Percentiles rank a stretch among this genome's conserved stretches.
These are phyloP conservation scores for Emericellopsis terricola DNA, from an alignment of 495 filamentous ascomycete genomes.

Conservation along the genomic window DNA sequence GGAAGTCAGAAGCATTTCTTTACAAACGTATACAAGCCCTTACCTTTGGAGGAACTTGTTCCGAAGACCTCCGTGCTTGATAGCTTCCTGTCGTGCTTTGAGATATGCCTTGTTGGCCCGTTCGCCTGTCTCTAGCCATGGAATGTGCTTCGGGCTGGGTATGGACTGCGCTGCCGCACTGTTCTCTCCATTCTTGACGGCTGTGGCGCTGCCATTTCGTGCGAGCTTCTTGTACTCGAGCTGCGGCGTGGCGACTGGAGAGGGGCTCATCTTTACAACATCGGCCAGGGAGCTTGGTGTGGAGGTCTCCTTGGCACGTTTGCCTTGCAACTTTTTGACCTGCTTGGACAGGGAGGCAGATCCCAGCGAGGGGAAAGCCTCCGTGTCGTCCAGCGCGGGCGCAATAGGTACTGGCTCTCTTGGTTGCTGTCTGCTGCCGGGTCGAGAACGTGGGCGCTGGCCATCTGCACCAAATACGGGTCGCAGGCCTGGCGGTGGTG, in stretches of 20 bases:
- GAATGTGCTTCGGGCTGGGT: slow-evolving; percentile 74
- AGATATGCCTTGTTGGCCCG: slow-evolving; percentile 84
- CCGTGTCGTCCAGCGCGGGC: slow-evolving; percentile 76
- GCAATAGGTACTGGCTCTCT: slow-evolving; percentile 48
- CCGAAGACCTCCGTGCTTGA: slow-evolving; percentile 85
- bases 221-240: slow-evolving; percentile 30
- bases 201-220: slow-evolving; percentile 34
- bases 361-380: slow-evolving; percentile 89
- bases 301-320: slow-evolving; percentile 58
- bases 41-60: slow-evolving; percentile 97
- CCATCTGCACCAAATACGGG: slow-evolving; percentile 32
- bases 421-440: slow-evolving; percentile 68
- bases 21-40: slow-evolving; percentile 11
- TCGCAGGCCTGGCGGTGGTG: slow-evolving; percentile 46
- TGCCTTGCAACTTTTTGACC: slow-evolving; percentile 79
- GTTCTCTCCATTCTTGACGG: slow-evolving; percentile 49
- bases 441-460: slow-evolving; percentile 62
- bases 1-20: no score
- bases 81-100: slow-evolving; percentile 81
- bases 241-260: slow-evolving; percentile 36
- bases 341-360: slow-evolving; percentile 52
- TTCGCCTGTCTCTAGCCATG: slow-evolving; percentile 93
- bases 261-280: slow-evolving; percentile 83
- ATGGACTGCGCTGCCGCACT: slow-evolving; percentile 69
- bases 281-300: slow-evolving; percentile 75